A percentile compares a stretch with the other conserved stretches of the same genome.
These are phyloP conservation scores for Didymella glomerata DNA, from an alignment of 2,329 filamentous ascomycete genomes.

Conservation along the genomic window DNA sequence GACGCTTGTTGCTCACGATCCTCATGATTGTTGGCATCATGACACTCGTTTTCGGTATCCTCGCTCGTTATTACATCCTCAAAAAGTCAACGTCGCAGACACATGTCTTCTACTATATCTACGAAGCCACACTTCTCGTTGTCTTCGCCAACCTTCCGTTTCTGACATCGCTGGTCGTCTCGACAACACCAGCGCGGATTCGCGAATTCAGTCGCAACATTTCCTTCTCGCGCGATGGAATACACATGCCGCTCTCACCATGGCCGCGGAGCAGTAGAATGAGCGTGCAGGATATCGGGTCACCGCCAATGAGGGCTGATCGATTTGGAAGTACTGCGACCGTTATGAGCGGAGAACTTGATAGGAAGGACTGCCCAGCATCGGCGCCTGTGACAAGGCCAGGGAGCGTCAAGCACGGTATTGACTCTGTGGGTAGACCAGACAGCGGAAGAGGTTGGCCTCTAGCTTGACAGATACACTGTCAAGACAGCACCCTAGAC, in stretches of 20 bases:
- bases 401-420: background rate
- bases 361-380: background rate
- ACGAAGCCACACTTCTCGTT: slow-evolving; percentile 30
- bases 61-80: slow-evolving; percentile 30
- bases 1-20: slow-evolving; percentile 31
- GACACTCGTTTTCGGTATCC: slow-evolving; percentile 26
- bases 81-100: slow-evolving; percentile 2
- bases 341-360: background rate
- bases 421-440: background rate
- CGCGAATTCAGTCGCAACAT: slow-evolving; percentile 24
- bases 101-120: slow-evolving; percentile 31
- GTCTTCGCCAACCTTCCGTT: slow-evolving; percentile 43
- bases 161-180: slow-evolving; percentile 35
- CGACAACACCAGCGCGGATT: slow-evolving; percentile 26
- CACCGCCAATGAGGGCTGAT: background rate
- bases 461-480: background rate
- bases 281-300: slow-evolving; percentile 8
- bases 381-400: slow-evolving; percentile 1
- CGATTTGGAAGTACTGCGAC: slow-evolving; percentile 3
- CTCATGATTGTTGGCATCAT: slow-evolving; percentile 32
- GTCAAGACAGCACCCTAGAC: background rate
- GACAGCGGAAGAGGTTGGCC: slow-evolving; percentile 2
- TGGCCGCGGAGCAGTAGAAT: slow-evolving; percentile 29
- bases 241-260: slow-evolving; percentile 18
- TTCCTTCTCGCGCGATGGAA: slow-evolving; percentile 20